phyloP scores from a whole-genome alignment of 176 grass and related monocot species.

The Tillandsia leiboldiana region DNA sequence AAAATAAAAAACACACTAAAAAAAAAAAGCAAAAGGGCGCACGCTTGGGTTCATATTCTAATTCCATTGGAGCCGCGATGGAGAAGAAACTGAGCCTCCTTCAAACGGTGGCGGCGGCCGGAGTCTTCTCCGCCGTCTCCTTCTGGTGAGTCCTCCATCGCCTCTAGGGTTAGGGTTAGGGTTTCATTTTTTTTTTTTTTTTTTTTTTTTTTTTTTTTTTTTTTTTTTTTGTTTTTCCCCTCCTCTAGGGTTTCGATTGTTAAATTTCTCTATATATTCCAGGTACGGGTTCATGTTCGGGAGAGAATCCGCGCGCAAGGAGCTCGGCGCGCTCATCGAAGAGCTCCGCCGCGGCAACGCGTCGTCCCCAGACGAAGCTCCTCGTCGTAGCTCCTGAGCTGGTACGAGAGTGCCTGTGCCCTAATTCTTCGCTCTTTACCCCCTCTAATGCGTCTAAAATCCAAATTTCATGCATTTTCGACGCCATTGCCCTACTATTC shows the following conservation, averaged over 20 bases:
- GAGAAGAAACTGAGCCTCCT: constrained; percentile 70
- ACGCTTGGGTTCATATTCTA: not conserved
- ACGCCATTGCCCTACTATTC: too few species aligned
- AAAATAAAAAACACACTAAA: too few species aligned
- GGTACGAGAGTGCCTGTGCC: too few species aligned
- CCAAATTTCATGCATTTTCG: too few species aligned
- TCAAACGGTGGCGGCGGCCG: constrained; percentile 62
- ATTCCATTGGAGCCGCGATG: not conserved
- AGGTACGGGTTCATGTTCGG: constrained; percentile 99
- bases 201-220: not conserved
- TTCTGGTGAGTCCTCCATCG: constrained; percentile 40
- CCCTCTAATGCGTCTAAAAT: too few species aligned
- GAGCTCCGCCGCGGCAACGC: constrained; percentile 41
- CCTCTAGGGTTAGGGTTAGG: not conserved
- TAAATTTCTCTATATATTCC: not conserved
- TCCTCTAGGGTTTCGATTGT: not conserved
- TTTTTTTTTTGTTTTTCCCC: not conserved
- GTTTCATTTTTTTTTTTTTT: not conserved
- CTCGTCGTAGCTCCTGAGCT: too few species aligned
- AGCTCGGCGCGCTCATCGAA: constrained; percentile 76
- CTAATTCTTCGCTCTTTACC: too few species aligned
- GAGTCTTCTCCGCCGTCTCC: constrained; percentile 92
- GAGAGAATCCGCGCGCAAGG: constrained; percentile 85
- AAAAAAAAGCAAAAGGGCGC: too few species aligned
- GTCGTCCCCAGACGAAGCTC: not conserved